phyloP scores from a whole-genome alignment of 805 yeast genomes.

The Ogataea trehaloabstinens region DNA sequence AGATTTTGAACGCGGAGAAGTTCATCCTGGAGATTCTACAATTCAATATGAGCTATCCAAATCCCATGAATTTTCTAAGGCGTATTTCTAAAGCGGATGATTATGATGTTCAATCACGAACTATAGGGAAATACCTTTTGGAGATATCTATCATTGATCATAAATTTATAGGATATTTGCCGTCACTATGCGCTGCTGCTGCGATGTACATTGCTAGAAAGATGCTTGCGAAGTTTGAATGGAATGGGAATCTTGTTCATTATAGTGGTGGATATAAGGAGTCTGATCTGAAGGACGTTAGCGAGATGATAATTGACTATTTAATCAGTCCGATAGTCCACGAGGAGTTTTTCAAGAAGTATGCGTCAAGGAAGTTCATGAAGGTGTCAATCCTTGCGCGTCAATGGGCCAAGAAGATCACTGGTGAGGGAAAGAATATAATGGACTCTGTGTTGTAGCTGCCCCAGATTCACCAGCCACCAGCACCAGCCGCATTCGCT shows the following conservation, averaged over 20 bases:
- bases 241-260: conserved; percentile 86
- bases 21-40: conserved; percentile 67
- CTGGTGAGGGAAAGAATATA: conserved; percentile 43
- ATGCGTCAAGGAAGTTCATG: conserved; percentile 85
- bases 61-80: conserved; percentile 86
- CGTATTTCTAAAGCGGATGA: conserved; percentile 89
- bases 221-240: conserved; percentile 62
- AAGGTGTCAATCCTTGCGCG: conserved; percentile 78
- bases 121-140: conserved; percentile 78
- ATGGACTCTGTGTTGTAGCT: conserved; percentile 34
- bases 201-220: conserved; percentile 81
- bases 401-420: conserved; percentile 74
- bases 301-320: conserved; percentile 74
- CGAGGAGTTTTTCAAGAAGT: conserved; percentile 91
- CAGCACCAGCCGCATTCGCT: too few relatives aligned
- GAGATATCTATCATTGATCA: conserved; percentile 78
- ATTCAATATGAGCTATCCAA: conserved; percentile 80
- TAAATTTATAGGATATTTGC: conserved; percentile 67
- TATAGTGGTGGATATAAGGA: conserved; percentile 89
- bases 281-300: conserved; percentile 67
- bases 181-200: conserved; percentile 81
- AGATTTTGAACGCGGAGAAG: conserved; percentile 80
- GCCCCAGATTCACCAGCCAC: too few relatives aligned
- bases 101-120: conserved; percentile 79
- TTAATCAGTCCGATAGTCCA: conserved; percentile 78